These are phyloP conservation scores for Lachnellula arida DNA, from an alignment of 2,329 filamentous ascomycete species.

Conservation along the genomic window DNA sequence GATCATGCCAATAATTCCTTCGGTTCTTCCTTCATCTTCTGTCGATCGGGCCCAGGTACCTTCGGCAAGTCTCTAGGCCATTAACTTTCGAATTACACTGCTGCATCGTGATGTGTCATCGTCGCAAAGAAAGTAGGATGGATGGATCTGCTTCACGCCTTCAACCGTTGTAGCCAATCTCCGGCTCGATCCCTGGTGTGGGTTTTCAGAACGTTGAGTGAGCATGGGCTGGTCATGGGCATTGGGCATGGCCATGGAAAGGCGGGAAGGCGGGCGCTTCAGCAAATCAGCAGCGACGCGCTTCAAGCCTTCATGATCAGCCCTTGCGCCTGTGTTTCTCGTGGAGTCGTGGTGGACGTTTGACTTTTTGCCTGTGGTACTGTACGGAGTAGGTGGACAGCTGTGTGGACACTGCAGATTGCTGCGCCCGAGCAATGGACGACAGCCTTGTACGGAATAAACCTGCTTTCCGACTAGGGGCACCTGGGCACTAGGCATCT, in stretches of 20 bases:
- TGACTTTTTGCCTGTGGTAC: no score
- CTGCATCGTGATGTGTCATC: slow-evolving; percentile 31
- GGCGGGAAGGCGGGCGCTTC: slow-evolving; percentile 9
- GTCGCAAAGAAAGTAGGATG: slow-evolving; percentile 12
- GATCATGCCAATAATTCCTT: slow-evolving; percentile 13
- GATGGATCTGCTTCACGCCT: slow-evolving; percentile 10
- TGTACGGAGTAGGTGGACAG: no score
- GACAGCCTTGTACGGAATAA: slow-evolving; percentile 10
- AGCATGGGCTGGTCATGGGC: no score
- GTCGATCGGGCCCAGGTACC: slow-evolving; percentile 15
- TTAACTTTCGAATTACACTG: slow-evolving; percentile 14
- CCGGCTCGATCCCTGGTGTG: slow-evolving; percentile 20
- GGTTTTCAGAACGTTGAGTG: background rate
- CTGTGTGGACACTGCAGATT: background rate
- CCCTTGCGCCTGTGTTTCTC: background rate
- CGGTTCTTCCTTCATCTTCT: slow-evolving; percentile 16
- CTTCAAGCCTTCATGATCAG: background rate
- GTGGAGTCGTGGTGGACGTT: background rate
- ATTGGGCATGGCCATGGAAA: no score
- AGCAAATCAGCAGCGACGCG: slow-evolving; percentile 16
- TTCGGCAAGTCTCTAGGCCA: background rate
- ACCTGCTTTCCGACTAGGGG: background rate
- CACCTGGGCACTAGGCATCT: background rate
- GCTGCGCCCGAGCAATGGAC: slow-evolving; percentile 20
- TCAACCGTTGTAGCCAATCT: slow-evolving; percentile 25